phyloP scores from a whole-genome alignment of 495 filamentous ascomycete genomes.

The Aspergillus biplanus region DNA sequence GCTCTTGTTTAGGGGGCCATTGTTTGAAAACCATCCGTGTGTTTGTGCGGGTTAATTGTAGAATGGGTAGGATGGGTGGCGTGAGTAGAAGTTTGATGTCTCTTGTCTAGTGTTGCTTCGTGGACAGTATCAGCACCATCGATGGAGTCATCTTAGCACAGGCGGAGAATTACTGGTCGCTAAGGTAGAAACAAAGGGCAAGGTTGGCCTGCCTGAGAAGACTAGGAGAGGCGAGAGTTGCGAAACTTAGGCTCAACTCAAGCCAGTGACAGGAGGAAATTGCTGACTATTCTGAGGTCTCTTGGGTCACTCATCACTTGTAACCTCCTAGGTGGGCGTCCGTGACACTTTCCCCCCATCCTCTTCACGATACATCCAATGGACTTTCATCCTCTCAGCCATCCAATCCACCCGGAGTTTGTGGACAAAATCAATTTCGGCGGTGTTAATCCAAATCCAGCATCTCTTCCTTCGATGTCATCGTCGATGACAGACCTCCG shows the following conservation, averaged over 20 bases:
- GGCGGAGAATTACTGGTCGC: not conserved
- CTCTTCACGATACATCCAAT: conserved; percentile 8
- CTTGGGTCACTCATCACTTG: not conserved
- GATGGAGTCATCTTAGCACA: conserved; percentile 1
- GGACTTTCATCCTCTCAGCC: conserved; percentile 13
- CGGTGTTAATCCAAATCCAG: conserved; percentile 11
- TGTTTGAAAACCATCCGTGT: conserved; percentile 2
- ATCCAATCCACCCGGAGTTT: conserved; percentile 14
- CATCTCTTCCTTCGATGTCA: conserved; percentile 17
- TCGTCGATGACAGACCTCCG: conserved; percentile 15
- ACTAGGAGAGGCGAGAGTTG: conserved; percentile 2
- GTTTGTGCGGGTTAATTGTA: not conserved
- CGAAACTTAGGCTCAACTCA: conserved; percentile 2
- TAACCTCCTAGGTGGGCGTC: conserved; percentile 1
- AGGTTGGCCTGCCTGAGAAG: conserved; percentile 4
- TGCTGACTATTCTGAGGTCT: conserved; percentile 9
- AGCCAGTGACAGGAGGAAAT: conserved; percentile 4
- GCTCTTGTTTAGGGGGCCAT: not conserved
- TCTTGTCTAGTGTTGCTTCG: conserved; percentile 10
- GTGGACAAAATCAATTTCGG: conserved; percentile 16
- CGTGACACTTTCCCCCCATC: conserved; percentile 6
- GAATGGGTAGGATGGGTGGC: not conserved
- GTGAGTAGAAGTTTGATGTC: conserved; percentile 5
- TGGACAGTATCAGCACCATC: conserved; percentile 6
- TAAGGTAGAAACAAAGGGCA: conserved; percentile 1